A percentile compares a stretch with the other conserved stretches of the same genome.
These are phyloP conservation scores for Nicotiana tabacum DNA, from an alignment of 257 asterid genomes.

Conservation along the genomic window DNA sequence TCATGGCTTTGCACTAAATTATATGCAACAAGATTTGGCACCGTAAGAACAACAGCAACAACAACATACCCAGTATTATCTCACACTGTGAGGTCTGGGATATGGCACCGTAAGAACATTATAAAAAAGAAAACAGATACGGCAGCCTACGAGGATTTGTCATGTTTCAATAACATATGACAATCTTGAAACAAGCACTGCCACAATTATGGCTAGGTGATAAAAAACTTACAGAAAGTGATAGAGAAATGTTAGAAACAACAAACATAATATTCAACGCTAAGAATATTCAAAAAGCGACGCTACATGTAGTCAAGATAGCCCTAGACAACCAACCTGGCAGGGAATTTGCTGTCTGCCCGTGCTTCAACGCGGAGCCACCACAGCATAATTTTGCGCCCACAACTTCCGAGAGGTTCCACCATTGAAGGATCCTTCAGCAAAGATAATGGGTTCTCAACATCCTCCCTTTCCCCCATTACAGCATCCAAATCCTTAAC, in stretches of 20 bases:
- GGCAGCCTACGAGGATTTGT: background rate
- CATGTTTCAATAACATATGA: background rate
- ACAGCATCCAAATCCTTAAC: conserved; percentile 62
- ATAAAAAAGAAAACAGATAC: background rate
- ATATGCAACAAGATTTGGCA: background rate
- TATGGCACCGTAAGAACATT: background rate
- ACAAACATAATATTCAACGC: background rate
- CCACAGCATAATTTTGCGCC: conserved; percentile 84
- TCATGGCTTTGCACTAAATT: background rate
- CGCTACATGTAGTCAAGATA: background rate
- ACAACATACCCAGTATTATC: no score
- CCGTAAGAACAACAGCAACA: background rate
- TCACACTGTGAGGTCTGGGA: no score
- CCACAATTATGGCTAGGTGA: background rate
- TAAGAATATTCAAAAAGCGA: background rate
- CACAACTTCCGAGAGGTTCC: conserved; percentile 96
- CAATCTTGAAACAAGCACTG: background rate
- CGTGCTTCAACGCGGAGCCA: conserved; percentile 99
- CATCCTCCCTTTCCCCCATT: conserved; percentile 41
- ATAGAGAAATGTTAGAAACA: background rate
- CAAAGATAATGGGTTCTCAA: conserved; percentile 68
- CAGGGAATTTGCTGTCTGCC: conserved; percentile 93
- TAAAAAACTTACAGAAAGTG: background rate
- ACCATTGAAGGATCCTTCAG: conserved; percentile 65
- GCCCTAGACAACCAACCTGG: conserved; percentile 55